phyloP scores from a whole-genome alignment of 768 basidiomycete genomes.

The Suillus ampliporus region DNA sequence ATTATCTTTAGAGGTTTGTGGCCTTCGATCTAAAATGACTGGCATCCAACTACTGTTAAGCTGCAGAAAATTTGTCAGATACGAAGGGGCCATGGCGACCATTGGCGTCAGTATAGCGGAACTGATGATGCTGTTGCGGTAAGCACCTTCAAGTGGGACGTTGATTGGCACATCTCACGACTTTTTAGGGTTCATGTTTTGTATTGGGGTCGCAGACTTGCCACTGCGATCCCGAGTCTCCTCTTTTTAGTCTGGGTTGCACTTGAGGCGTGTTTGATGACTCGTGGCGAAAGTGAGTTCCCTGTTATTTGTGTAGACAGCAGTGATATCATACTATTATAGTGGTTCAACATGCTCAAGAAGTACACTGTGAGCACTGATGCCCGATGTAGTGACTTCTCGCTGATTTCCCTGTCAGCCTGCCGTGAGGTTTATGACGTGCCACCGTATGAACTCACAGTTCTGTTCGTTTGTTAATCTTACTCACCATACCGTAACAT shows the following conservation, averaged over 20 bases:
- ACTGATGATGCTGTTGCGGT: constrained; percentile 7
- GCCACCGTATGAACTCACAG: background rate
- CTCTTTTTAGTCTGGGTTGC: background rate
- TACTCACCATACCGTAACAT: background rate
- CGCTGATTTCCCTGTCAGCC: background rate
- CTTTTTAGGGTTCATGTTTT: background rate
- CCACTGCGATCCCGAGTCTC: background rate
- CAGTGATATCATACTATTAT: background rate
- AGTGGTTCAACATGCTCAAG: background rate
- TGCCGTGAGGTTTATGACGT: background rate
- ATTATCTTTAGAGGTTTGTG: background rate
- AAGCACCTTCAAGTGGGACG: background rate
- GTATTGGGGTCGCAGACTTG: background rate
- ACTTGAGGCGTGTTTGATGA: background rate
- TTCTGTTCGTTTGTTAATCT: background rate
- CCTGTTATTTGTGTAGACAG: background rate
- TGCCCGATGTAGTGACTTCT: background rate
- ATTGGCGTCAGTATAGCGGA: constrained; percentile 3
- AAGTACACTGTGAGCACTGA: background rate
- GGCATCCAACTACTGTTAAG: constrained; percentile 24
- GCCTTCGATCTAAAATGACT: background rate
- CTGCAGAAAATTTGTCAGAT: constrained; percentile 1
- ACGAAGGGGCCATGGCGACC: background rate
- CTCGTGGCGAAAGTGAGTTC: background rate
- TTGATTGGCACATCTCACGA: background rate